Evolutionary conservation across 768 basidiomycete genomes (phyloP).

Genomic region (Tylopilus intermedius): DNA sequence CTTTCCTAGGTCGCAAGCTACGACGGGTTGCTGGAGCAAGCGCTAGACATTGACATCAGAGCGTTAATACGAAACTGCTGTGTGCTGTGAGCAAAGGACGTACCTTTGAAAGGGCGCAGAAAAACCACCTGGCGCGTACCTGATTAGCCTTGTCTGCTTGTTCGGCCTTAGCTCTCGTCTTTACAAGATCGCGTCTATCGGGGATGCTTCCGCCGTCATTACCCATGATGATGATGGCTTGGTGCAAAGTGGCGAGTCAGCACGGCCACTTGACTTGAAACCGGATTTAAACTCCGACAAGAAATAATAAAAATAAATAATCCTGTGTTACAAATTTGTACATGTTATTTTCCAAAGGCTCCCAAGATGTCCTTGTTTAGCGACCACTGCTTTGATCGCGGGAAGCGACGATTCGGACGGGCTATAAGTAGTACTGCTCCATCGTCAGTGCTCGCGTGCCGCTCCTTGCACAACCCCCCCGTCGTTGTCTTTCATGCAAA

Average conservation of each 20-base stretch:
- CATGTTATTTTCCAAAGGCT: slow-evolving; percentile 22
- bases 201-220: slow-evolving; percentile 89
- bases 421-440: slow-evolving; percentile 1
- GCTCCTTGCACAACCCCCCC: slow-evolving; percentile 5
- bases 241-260: not conserved
- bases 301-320: not conserved
- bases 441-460: slow-evolving; percentile 2
- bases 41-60: slow-evolving; percentile 40
- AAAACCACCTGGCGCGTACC: slow-evolving; percentile 81
- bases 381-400: not conserved
- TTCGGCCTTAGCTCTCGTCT: slow-evolving; percentile 73
- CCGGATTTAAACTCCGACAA: slow-evolving; percentile 8
- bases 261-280: not conserved
- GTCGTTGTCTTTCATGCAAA: slow-evolving; percentile 15
- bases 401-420: slow-evolving; percentile 4
- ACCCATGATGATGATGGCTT: slow-evolving; percentile 48
- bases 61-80: not conserved
- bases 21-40: slow-evolving; percentile 83
- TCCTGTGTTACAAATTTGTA: slow-evolving; percentile 17
- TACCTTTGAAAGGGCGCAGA: slow-evolving; percentile 94
- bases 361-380: slow-evolving; percentile 12
- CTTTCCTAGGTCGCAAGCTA: slow-evolving; percentile 88
- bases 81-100: not conserved
- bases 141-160: slow-evolving; percentile 90
- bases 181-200: slow-evolving; percentile 75